These are phyloP conservation scores for Psilocybe mexicana DNA, from an alignment of 1,284 basidiomycete genomes.

Conservation along the genomic window DNA sequence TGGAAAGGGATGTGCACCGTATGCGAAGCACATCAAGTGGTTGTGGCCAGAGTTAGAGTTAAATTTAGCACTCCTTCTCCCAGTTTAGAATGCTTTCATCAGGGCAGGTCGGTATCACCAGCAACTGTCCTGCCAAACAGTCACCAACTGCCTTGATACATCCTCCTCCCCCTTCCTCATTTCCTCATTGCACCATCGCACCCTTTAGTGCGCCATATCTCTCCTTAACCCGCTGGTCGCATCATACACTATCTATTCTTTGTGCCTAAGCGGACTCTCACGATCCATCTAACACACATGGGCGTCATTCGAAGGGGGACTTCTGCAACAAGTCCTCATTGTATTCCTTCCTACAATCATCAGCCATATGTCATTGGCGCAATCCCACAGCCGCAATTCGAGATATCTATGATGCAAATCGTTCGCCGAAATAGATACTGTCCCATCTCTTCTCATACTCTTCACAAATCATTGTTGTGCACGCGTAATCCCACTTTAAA, in stretches of 20 bases:
- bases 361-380: neutral
- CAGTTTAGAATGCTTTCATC: slow-evolving; percentile 1
- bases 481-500: slow-evolving; percentile 8
- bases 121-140: too few relatives aligned
- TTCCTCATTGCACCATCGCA: neutral
- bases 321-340: neutral
- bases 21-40: neutral
- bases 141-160: too few relatives aligned
- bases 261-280: neutral
- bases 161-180: too few relatives aligned
- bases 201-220: slow-evolving; percentile 1
- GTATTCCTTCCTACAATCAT: neutral
- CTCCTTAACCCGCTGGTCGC: neutral
- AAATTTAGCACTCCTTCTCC: neutral
- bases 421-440: neutral
- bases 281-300: neutral
- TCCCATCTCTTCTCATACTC: neutral
- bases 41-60: neutral
- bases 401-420: neutral
- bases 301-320: neutral
- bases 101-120: neutral
- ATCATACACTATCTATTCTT: too few relatives aligned
- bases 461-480: neutral
- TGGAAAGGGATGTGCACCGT: neutral
- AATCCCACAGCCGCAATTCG: neutral